Conservation (phyloP, 768 basidiomycete genomes). For the Boletus edulis region DNA sequence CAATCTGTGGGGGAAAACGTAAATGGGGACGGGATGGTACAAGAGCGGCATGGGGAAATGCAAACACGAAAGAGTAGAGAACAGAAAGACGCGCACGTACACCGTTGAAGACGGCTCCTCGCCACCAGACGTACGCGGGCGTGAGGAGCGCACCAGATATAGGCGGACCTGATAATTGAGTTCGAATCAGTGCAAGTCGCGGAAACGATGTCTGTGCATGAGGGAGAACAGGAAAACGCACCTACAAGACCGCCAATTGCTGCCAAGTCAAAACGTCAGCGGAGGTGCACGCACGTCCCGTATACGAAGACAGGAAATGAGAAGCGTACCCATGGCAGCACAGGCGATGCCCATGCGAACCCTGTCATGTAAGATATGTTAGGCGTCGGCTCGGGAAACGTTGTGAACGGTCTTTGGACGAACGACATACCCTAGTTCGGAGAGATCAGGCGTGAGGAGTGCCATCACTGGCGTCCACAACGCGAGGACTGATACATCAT, state of each 20-base stretch:
- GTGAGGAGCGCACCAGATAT: conserved; percentile 58
- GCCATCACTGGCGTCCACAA: conserved; percentile 44
- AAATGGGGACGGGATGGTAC: neutral
- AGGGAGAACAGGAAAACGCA: neutral
- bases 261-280: neutral
- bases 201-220: neutral
- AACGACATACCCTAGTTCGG: conserved; percentile 48
- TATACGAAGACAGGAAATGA: neutral
- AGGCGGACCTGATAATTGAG: conserved; percentile 40
- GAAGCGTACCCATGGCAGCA: conserved; percentile 39
- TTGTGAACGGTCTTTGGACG: too few species aligned
- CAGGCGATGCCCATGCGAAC: conserved; percentile 52
- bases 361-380: conserved; percentile 1
- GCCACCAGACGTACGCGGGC: conserved; percentile 53
- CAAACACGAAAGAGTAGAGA: too few species aligned
- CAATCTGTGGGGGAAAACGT: conserved; percentile 8
- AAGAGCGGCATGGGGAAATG: too few species aligned
- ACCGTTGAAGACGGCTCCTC: conserved; percentile 53
- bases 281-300: neutral
- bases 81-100: conserved; percentile 15
- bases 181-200: neutral
- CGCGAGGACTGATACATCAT: conserved; percentile 31
- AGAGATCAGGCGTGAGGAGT: conserved; percentile 42
- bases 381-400: neutral
- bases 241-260: conserved; percentile 25